Base-by-base conservation (phyloP, 2,329 filamentous ascomycete species). In the Aureobasidium musti region DNA sequence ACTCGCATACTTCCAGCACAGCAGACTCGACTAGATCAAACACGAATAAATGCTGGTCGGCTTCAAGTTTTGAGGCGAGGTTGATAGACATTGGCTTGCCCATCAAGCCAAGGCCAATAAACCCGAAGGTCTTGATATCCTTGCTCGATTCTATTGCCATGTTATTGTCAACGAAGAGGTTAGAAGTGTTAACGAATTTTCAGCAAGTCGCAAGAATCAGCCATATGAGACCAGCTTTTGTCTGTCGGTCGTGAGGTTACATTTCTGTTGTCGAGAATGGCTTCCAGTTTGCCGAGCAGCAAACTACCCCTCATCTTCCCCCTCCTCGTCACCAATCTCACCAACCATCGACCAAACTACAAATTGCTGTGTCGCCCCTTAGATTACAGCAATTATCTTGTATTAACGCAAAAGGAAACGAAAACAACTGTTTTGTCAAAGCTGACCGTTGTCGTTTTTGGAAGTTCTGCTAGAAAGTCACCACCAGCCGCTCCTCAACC, bases 81-180 rank as follows among this genome's bases (percentile, higher is more conserved):
- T 85, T 82, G 23, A 72, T 74, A 5, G 80, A 78, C 83, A 86
- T 86, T 13, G 83, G 83, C 63, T 77, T 78, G 0, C 83, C 83
- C 83, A 85, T 86, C 13, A 80, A 78, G n/a, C 83, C 83, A 1
- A 85, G 77, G 69, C 84, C 83, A 53, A 86, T 80, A 74, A 85
- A 86, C 52, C 82, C 81, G 26, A 82, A 69, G 19, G 67, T 61
- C 19, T 61, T 60, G 52, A 54, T 50, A 1, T 47, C 6, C 10
- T 54, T 47, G 28, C 21, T 49, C 21, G 28, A 28, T 13, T 47
- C 43, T 26, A 21, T 17, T 14, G 63, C 23, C 63, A 66, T 66
- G 50, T 23, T 57, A 2, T 30, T 6, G 21, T 14, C 21, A 47
- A 45, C 8, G 41, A 1, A 11, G n/a, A 21, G 8, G 2, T 23